Conservation (phyloP, 306 rosid genomes). For the Lathyrus sativus region DNA sequence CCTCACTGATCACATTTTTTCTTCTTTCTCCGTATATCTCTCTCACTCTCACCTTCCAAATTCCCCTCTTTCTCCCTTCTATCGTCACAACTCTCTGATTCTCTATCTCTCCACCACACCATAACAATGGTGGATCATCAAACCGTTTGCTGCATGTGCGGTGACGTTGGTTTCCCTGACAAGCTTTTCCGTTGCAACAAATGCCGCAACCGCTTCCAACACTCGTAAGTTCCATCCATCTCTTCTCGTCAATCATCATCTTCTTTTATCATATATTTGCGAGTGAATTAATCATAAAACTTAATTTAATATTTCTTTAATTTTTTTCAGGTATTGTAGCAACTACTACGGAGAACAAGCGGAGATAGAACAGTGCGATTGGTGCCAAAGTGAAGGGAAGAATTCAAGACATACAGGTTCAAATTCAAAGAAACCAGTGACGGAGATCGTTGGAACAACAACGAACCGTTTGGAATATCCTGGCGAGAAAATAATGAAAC, state of each 20-base stretch:
- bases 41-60: constrained; percentile 13
- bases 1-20: constrained; percentile 25
- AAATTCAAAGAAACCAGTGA: constrained; percentile 48
- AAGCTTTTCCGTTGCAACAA: constrained; percentile 95
- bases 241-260: neutral
- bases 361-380: constrained; percentile 83
- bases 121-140: constrained; percentile 78
- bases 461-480: constrained; percentile 66
- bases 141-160: constrained; percentile 96
- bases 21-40: neutral
- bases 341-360: constrained; percentile 74
- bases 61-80: constrained; percentile 1
- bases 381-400: constrained; percentile 84
- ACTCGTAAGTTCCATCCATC: constrained; percentile 55
- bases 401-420: constrained; percentile 46
- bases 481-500: constrained; percentile 66
- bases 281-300: constrained; percentile 18
- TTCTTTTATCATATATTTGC: neutral
- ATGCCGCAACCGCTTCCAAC: constrained; percentile 87
- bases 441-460: constrained; percentile 35
- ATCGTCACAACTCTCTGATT: neutral
- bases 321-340: constrained; percentile 72
- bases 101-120: neutral
- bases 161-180: constrained; percentile 94
- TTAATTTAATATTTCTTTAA: constrained; percentile 5